phyloP scores from a whole-genome alignment of 805 yeast species.

The Candida parachauliodes region DNA sequence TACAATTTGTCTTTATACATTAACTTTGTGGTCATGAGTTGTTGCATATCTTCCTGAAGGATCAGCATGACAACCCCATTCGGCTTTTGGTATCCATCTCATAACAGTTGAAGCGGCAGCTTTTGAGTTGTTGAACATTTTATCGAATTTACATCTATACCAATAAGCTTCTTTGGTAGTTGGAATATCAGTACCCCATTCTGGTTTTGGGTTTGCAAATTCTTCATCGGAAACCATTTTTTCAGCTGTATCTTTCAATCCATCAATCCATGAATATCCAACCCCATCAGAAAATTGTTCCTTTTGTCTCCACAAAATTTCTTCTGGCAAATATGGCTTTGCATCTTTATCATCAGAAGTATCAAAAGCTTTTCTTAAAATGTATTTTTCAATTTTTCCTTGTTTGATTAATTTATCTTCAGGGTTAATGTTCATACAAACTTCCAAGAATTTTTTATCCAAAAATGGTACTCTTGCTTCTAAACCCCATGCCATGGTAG shows the following conservation, averaged over 20 bases:
- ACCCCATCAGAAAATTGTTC: constrained; percentile 99
- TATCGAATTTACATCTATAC: constrained; percentile 97
- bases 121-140: constrained; percentile 66
- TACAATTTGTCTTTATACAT: constrained; percentile 8
- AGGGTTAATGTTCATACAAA: constrained; percentile 93
- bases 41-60: constrained; percentile 97
- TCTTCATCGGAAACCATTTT: constrained; percentile 83
- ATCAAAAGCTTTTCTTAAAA: constrained; percentile 96
- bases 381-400: constrained; percentile 92
- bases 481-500: constrained; percentile 99
- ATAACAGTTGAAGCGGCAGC: constrained; percentile 95
- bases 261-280: constrained; percentile 99
- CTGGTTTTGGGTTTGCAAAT: constrained; percentile 84
- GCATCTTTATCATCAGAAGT: constrained; percentile 75
- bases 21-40: constrained; percentile 66
- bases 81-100: constrained; percentile 99
- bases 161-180: constrained; percentile 98
- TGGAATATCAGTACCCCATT: constrained; percentile 95
- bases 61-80: constrained; percentile 99
- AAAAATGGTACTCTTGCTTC: constrained; percentile 99
- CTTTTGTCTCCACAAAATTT: constrained; percentile 98
- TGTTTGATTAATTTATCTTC: constrained; percentile 78
- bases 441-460: constrained; percentile 87
- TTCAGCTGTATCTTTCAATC: constrained; percentile 94
- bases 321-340: constrained; percentile 90